Conservation (phyloP, 345 rosid species). For the Iberis pinnata region DNA sequence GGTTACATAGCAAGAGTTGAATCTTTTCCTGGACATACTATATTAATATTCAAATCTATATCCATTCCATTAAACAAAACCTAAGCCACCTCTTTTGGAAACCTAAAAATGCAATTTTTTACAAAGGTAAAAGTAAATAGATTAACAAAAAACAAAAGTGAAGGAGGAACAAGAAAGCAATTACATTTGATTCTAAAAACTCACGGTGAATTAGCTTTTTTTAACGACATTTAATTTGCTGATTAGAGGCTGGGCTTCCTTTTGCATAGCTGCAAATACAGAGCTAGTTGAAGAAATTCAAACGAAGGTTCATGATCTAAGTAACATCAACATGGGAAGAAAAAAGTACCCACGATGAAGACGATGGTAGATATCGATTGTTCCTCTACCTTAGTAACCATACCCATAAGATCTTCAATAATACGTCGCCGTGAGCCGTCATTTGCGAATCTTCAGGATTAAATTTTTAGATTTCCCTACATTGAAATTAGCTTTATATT, state of each 20-base stretch:
- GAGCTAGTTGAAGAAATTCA: neutral
- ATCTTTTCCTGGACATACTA: conserved; percentile 86
- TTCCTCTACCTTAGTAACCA: conserved; percentile 30
- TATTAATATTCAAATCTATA: conserved; percentile 51
- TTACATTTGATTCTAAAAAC: no score
- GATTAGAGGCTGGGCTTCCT: conserved; percentile 82
- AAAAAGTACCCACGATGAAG: conserved; percentile 56
- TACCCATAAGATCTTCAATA: conserved; percentile 31
- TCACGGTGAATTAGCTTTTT: conserved; percentile 46
- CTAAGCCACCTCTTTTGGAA: conserved; percentile 83
- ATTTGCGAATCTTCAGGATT: conserved; percentile 25
- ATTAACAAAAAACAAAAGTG: neutral
- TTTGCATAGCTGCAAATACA: conserved; percentile 62
- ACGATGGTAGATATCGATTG: conserved; percentile 49
- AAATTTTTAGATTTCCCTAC: neutral
- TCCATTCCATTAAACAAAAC: conserved; percentile 59
- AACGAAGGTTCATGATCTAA: neutral
- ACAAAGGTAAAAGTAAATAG: no score
- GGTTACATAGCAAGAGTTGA: conserved; percentile 42
- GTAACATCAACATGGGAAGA: neutral
- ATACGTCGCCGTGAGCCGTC: conserved; percentile 46
- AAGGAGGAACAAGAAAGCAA: conserved; percentile 9
- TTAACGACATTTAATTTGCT: conserved; percentile 50
- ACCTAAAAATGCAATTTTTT: conserved; percentile 42
- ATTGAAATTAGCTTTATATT: no score